Evolutionary conservation across 2,329 filamentous ascomycete species (phyloP).

Genomic region (Dothistroma septosporum): DNA sequence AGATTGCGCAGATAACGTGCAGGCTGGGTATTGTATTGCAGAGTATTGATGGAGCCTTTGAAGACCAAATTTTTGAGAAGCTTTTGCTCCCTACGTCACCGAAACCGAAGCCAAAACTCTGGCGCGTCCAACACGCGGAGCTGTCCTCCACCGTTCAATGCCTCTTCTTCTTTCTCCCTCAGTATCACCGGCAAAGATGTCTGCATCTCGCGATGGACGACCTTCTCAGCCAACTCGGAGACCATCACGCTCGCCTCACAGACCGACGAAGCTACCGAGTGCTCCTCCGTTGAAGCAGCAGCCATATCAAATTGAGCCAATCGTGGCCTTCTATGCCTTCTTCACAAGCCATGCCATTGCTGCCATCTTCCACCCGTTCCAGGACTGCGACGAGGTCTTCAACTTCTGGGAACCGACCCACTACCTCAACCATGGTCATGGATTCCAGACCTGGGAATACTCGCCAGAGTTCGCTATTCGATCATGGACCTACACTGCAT

Average conservation of each 20-base stretch:
- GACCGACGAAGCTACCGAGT: constrained; percentile 21
- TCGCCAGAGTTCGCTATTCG: constrained; percentile 91
- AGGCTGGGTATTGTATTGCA: neutral
- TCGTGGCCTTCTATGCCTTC: constrained; percentile 76
- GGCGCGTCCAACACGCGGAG: neutral
- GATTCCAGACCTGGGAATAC: constrained; percentile 97
- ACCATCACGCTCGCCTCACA: constrained; percentile 19
- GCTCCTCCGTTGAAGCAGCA: constrained; percentile 12
- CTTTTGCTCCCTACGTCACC: neutral
- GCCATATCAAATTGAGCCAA: constrained; percentile 50
- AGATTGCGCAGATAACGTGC: no score
- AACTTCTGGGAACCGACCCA: constrained; percentile 99
- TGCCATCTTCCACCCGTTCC: constrained; percentile 81
- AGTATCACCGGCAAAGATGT: constrained; percentile 7
- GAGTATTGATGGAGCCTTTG: neutral
- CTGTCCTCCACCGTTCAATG: neutral
- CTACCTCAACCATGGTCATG: constrained; percentile 88
- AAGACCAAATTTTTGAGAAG: neutral
- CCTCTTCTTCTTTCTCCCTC: neutral
- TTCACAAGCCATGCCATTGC: constrained; percentile 69
- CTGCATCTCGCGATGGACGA: constrained; percentile 3
- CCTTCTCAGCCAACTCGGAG: neutral
- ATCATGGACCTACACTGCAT: constrained; percentile 83
- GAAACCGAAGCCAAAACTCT: neutral
- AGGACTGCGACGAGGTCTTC: constrained; percentile 98